phyloP scores from a whole-genome alignment of 2,329 filamentous ascomycete species.

The Calycina herbarum region DNA sequence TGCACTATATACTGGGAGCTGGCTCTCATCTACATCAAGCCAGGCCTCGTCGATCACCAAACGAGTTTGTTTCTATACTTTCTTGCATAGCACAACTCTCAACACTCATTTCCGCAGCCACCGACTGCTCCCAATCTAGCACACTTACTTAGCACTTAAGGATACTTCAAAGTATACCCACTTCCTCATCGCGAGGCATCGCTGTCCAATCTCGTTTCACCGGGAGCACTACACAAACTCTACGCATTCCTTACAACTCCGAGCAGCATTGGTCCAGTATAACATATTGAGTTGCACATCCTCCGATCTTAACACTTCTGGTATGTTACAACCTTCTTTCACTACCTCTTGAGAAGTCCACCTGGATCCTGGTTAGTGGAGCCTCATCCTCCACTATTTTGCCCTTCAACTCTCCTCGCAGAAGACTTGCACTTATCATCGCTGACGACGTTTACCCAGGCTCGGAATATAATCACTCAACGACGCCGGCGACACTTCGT shows the following conservation, averaged over 20 bases:
- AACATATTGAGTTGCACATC: constrained; percentile 40
- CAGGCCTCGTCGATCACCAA: constrained; percentile 39
- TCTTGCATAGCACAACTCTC: constrained; percentile 44
- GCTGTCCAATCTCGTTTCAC: constrained; percentile 41
- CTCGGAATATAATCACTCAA: constrained; percentile 29
- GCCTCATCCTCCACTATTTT: constrained; percentile 24
- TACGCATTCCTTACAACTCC: constrained; percentile 42
- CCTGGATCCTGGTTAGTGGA: constrained; percentile 29
- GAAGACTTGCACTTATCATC: constrained; percentile 23
- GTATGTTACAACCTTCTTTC: constrained; percentile 31
- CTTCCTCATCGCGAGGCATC: constrained; percentile 44
- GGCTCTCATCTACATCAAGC: constrained; percentile 53
- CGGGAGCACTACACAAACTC: constrained; percentile 38
- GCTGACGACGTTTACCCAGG: constrained; percentile 38
- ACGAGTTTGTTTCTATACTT: constrained; percentile 46
- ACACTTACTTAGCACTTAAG: constrained; percentile 17
- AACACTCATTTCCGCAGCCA: constrained; percentile 41
- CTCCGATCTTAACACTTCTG: constrained; percentile 35
- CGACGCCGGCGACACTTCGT: constrained; percentile 35
- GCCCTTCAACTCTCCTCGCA: constrained; percentile 23
- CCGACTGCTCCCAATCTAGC: constrained; percentile 21
- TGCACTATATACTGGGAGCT: constrained; percentile 55
- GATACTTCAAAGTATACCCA: constrained; percentile 39
- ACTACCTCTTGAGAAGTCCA: constrained; percentile 21
- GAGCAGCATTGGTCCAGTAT: constrained; percentile 36